Conservation (phyloP, 345 rosid genomes). For the Eucalyptus pauciflora region DNA sequence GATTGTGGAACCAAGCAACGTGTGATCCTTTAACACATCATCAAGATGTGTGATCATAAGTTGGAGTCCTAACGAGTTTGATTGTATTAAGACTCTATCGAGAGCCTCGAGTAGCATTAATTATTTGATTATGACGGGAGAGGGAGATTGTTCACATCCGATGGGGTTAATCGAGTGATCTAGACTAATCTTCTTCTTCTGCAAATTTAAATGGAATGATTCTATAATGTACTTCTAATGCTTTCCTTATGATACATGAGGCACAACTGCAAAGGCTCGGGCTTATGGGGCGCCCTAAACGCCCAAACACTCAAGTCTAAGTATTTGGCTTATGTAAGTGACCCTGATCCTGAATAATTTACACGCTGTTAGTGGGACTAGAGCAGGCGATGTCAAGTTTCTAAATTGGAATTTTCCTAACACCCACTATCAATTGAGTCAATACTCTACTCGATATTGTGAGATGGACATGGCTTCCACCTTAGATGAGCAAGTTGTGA, state of each 20-base stretch:
- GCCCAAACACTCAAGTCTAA: not conserved
- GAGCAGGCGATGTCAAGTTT: not conserved
- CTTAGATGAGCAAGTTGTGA: not conserved
- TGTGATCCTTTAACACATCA: not conserved
- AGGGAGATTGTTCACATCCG: not conserved
- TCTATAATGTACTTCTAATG: not conserved
- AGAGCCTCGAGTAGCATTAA: not conserved
- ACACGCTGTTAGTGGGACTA: not conserved
- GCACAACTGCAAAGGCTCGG: fast-evolving
- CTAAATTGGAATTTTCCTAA: not conserved
- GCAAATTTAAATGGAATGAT: not conserved
- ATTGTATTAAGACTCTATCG: not conserved
- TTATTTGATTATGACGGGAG: not conserved
- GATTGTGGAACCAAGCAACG: not conserved
- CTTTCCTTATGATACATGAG: not conserved
- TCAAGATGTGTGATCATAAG: not conserved
- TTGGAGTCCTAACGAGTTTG: not conserved
- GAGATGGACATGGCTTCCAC: not conserved
- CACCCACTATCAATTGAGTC: not conserved
- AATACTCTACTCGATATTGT: not conserved
- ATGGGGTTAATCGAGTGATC: not conserved
- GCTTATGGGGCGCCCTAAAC: not conserved
- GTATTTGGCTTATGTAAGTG: not conserved
- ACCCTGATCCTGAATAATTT: not conserved
- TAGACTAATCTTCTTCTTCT: not conserved